Evolutionary conservation across 805 yeast species (phyloP).

Genomic region (Candida boidinii): DNA sequence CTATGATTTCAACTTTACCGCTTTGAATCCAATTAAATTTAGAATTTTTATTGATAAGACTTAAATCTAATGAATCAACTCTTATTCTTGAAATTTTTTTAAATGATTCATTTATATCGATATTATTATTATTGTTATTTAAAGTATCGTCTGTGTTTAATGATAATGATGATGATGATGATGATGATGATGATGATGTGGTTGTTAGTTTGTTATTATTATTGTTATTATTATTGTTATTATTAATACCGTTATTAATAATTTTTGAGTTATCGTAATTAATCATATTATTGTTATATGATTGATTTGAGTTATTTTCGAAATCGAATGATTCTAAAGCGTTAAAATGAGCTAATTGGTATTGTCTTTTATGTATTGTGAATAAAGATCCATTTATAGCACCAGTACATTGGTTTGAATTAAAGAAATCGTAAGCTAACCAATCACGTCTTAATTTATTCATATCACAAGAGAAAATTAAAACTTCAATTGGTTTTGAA

Average conservation of each 20-base stretch:
- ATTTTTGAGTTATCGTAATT: too few relatives aligned
- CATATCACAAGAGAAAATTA: constrained; percentile 59
- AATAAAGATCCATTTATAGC: constrained; percentile 68
- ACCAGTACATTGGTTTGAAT: constrained; percentile 64
- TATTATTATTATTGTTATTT: constrained; percentile 19
- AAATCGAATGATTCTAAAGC: constrained; percentile 18
- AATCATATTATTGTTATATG: background rate
- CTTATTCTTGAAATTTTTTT: constrained; percentile 40
- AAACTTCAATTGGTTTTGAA: constrained; percentile 38
- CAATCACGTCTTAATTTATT: constrained; percentile 52
- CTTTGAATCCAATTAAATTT: constrained; percentile 65
- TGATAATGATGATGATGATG: too few relatives aligned
- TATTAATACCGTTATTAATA: constrained; percentile 17
- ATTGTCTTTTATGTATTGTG: constrained; percentile 69
- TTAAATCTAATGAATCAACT: constrained; percentile 28
- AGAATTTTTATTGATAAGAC: constrained; percentile 21
- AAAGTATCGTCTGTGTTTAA: constrained; percentile 3
- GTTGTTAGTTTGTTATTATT: background rate
- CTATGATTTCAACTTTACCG: constrained; percentile 61
- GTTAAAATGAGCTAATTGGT: constrained; percentile 37
- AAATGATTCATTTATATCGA: constrained; percentile 32
- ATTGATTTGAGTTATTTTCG: constrained; percentile 12
- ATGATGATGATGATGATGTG: background rate
- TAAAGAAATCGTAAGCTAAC: constrained; percentile 56
- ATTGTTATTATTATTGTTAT: constrained; percentile 21